Conservation (phyloP, 768 basidiomycete genomes). For the Clitopilus hobsonii region DNA sequence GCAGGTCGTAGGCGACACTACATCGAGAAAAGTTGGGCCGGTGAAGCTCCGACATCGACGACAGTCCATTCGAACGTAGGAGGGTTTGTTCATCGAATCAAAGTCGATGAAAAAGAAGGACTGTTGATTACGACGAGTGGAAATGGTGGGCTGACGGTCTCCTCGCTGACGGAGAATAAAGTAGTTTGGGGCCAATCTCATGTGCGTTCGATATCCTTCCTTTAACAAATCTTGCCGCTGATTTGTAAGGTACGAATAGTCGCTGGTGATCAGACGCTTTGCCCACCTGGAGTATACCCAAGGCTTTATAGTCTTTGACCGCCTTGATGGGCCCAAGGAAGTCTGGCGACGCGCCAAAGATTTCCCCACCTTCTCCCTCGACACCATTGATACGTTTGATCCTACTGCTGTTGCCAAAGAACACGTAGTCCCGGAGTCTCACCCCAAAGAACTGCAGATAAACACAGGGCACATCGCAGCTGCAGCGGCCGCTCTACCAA, state of each 20-base stretch:
- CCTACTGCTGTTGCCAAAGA: conserved; percentile 13
- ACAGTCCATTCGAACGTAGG: conserved; percentile 29
- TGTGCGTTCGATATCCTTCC: too few relatives aligned
- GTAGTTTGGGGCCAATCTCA: conserved; percentile 60
- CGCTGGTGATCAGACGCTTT: conserved; percentile 44
- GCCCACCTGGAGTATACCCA: conserved; percentile 73
- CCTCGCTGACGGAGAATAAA: conserved; percentile 42
- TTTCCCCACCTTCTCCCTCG: background rate
- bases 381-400: background rate
- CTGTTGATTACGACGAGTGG: conserved; percentile 55
- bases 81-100: conserved; percentile 61
- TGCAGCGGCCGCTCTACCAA: too few relatives aligned
- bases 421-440: conserved; percentile 9
- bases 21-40: conserved; percentile 52
- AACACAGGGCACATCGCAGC: too few relatives aligned
- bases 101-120: conserved; percentile 61
- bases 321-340: conserved; percentile 52
- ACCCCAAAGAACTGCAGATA: too few relatives aligned
- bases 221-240: too few relatives aligned
- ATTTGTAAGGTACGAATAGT: too few relatives aligned
- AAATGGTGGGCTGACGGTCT: conserved; percentile 54
- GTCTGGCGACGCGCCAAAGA: conserved; percentile 58
- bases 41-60: conserved; percentile 36
- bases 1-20: conserved; percentile 41
- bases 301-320: conserved; percentile 72